Base-by-base conservation (phyloP, 2,329 filamentous ascomycete genomes). In the Thelonectria blattea region DNA sequence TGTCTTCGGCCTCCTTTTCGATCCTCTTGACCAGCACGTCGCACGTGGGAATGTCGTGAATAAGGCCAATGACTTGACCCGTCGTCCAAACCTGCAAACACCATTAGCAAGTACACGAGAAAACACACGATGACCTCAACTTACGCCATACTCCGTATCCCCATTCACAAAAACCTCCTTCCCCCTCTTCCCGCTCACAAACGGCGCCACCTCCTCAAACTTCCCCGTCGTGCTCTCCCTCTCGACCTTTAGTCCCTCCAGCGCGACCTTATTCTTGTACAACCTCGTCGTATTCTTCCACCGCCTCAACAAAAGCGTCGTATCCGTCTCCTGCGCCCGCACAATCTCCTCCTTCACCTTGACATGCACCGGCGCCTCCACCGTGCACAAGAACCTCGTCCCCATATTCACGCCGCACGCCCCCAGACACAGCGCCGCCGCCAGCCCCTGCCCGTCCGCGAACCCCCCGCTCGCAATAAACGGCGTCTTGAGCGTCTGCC, bases 341-440 rank as follows among this genome's bases (percentile, higher is more conserved):
- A 97, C 93, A 72, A 99, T 99, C 68, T 91, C 84, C 76, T 96
- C 84, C 84, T 99, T 99, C 81, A 99, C 92, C 68, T 96, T 96
- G 50, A 87, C 75, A 79, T 99, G 95, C 65, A 99, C 91, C 1
- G 95, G 95, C 15, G 93, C 89, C 78, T 98, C 95, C 46, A 94
- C 83, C 0, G 95, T 98, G 80, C 91, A 94, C 91, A 99, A 96
- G 81, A 98, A 99, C 43, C 95, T 84, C 10, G 95, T 99, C 59
- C 95, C 95, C 95, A 99, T 99, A 80, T 99, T 99, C 79, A 98
- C 89, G 64, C 95, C 95, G 75, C 92, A 91, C 0, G 95, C 95
- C 37, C 95, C 95, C 12, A 99, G 85, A 42, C 90, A 89, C 68
- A 99, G 81, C 8, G 95, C 95, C 2, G 94, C 95, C 1, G 95